Evolutionary conservation across 2,329 filamentous ascomycete species (phyloP), one percentile per base, ranked within the genome.

Genomic region (Botrytis cinerea): DNA sequence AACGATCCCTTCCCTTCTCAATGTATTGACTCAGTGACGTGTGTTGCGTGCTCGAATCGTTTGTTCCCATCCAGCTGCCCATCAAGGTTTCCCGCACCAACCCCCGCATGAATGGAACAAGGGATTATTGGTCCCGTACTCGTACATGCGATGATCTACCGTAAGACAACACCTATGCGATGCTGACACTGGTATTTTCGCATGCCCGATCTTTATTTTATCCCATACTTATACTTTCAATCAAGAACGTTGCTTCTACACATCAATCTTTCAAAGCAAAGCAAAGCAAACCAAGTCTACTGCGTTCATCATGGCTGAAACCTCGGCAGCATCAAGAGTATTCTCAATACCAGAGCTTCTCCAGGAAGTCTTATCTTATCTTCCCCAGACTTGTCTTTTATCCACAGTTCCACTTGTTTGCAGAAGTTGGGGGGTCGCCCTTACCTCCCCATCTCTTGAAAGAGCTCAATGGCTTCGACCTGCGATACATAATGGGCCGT

Each of bases 281-380:
- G 20, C 28, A n/a, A 4, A 48, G 46, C 25, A 45, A 63, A 63
- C 12, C 28, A n/a, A 28, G 6, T 48, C 28, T 9, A 35, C 14
- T 45, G 22, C 48, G 5, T 25, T 46, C 51, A 69, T 35, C 22
- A 72, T 72, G 71, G 18, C 51, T 12, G 51, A 68, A 62, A 48
- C 12, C n/a, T 61, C 45, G n/a, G 60, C 45, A 69, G 48, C 25
- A 60, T 60, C 71, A 32, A 45, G 45, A 40, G 71, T 69, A 35
- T 67, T 72, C 45, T 38, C 62, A 46, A 72, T 46, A 25, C 63
- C 71, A 16, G 71, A 72, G 61, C 71, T 72, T 69, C 40, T 72
- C 51, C 51, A 61, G 2, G 28, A 69, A 22, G 16, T 72, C 22
- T 48, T 72, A 72, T 72, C 71, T 28, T 60, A 59, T 43, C 71